Conservation (phyloP, 495 filamentous ascomycete species). For the Achaetomiella virescens region DNA sequence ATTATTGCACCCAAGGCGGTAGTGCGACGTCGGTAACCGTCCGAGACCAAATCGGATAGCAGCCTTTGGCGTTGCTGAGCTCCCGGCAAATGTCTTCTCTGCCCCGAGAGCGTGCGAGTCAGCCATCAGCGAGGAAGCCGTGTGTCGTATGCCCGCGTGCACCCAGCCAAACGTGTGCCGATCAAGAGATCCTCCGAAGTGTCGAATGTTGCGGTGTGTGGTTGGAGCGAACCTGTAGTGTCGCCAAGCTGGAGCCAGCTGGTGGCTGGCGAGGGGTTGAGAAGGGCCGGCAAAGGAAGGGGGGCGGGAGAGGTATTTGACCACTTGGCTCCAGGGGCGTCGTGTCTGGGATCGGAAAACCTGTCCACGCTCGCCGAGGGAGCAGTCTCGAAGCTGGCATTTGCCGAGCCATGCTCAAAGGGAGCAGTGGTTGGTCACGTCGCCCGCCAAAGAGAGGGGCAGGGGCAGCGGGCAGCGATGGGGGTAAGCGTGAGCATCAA, state of each 20-base stretch:
- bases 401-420: not conserved
- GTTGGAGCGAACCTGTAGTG: not conserved
- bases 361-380: not conserved
- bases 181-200: too few species aligned
- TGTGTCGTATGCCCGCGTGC: not conserved
- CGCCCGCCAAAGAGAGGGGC: slow-evolving; percentile 9
- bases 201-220: not conserved
- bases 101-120: not conserved
- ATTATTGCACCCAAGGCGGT: not conserved
- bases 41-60: slow-evolving; percentile 1
- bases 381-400: not conserved
- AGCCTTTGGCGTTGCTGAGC: not conserved
- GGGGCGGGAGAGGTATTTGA: slow-evolving; percentile 6
- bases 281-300: not conserved
- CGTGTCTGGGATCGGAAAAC: not conserved
- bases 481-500: slow-evolving; percentile 24
- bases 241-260: slow-evolving; percentile 1
- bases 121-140: not conserved
- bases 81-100: not conserved
- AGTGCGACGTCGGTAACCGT: slow-evolving; percentile 11
- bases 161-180: slow-evolving; percentile 1
- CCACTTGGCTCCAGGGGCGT: slow-evolving; percentile 15
- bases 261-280: slow-evolving; percentile 2
- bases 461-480: slow-evolving; percentile 17
- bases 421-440: slow-evolving; percentile 1